Percentiles rank a stretch among this genome's conserved stretches.
Evolutionary conservation across 2,329 filamentous ascomycete genomes (phyloP).

Genomic region (Aspergillus sclerotialis): DNA sequence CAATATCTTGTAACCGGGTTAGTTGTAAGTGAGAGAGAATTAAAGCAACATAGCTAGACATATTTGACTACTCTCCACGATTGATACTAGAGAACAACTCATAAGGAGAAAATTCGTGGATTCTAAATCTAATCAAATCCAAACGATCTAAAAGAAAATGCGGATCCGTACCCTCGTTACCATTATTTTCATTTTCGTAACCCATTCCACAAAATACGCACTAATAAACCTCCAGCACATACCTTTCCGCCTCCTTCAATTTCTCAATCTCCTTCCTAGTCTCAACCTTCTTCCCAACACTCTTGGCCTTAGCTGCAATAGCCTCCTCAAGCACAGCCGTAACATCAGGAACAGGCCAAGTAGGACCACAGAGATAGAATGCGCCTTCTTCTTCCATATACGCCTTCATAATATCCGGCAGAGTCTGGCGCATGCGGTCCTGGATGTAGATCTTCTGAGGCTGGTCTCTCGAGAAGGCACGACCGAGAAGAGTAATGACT

Average conservation of each 20-base stretch:
- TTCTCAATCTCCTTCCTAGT: conserved; percentile 87
- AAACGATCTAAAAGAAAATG: too few species aligned
- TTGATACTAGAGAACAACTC: too few species aligned
- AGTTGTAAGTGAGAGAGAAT: too few species aligned
- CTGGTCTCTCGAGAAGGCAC: conserved; percentile 94
- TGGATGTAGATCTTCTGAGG: conserved; percentile 99
- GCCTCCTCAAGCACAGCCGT: conserved; percentile 91
- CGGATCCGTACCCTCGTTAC: too few species aligned
- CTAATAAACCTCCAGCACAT: conserved; percentile 96
- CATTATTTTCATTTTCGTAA: too few species aligned
- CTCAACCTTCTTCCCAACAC: conserved; percentile 68
- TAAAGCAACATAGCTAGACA: too few species aligned
- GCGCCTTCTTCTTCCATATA: conserved; percentile 83
- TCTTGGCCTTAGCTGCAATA: conserved; percentile 67
- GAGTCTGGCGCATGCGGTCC: conserved; percentile 87
- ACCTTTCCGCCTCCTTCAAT: conserved; percentile 88
- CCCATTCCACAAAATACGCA: too few species aligned
- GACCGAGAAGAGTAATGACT: conserved; percentile 86
- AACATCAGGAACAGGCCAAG: conserved; percentile 97
- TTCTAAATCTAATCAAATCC: too few species aligned
- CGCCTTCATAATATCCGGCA: conserved; percentile 73
- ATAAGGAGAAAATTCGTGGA: too few species aligned
- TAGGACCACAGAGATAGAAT: conserved; percentile 96
- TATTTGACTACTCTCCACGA: too few species aligned
- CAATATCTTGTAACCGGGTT: too few species aligned